These are phyloP conservation scores for Perkinsela sp. DNA, from an alignment of 208 protist genomes.

Conservation along the genomic window DNA sequence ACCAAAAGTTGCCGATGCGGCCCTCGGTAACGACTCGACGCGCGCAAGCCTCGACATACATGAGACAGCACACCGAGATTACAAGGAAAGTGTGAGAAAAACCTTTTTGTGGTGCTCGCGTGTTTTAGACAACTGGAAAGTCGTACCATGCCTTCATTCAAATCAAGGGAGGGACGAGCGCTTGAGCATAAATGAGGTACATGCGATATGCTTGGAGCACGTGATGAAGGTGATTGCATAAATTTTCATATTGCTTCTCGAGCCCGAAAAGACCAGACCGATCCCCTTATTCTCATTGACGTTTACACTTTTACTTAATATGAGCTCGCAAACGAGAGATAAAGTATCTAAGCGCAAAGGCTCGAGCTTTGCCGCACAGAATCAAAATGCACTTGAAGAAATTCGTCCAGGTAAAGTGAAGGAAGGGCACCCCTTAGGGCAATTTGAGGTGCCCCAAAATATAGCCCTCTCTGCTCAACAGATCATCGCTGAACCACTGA, in stretches of 20 bases:
- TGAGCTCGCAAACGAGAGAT: no score
- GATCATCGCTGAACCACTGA: no score
- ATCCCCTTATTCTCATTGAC: no score
- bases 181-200: background rate
- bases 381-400: no score
- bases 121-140: constrained; percentile 17
- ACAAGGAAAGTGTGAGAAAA: constrained; percentile 39
- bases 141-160: constrained; percentile 10
- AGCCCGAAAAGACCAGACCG: background rate
- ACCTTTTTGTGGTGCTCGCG: constrained; percentile 52
- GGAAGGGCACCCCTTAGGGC: no score
- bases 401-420: no score
- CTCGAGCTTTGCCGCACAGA: no score
- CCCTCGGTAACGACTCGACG: constrained; percentile 30
- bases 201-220: background rate
- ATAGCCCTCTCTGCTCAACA: no score
- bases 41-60: constrained; percentile 53
- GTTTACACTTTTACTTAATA: no score
- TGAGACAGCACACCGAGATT: constrained; percentile 28
- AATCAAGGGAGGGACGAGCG: no score
- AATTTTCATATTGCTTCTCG: background rate
- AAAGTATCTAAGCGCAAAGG: no score
- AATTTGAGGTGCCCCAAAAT: no score
- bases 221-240: background rate
- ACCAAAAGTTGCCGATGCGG: constrained; percentile 19